Evolutionary conservation across 2,329 filamentous ascomycete species (phyloP).

Genomic region (Colletotrichum musicola): DNA sequence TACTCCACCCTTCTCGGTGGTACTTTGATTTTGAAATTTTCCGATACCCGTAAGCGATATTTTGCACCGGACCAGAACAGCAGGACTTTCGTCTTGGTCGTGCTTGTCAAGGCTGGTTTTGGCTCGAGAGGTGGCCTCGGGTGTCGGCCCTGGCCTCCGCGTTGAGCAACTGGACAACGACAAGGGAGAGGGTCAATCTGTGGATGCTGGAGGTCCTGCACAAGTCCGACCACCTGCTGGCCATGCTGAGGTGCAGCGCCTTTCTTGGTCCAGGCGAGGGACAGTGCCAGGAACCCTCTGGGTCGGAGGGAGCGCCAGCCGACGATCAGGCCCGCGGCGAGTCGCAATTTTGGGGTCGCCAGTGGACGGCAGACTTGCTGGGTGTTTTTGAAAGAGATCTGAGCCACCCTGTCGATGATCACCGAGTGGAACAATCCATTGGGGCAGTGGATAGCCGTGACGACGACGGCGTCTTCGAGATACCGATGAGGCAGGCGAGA

Average conservation of each 20-base stretch:
- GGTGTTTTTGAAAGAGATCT: background rate
- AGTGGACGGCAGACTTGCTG: background rate
- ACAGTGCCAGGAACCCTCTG: too few relatives aligned
- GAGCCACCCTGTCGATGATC: background rate
- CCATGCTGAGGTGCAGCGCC: background rate
- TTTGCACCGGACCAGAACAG: too few relatives aligned
- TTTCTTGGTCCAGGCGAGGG: background rate
- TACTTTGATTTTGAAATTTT: too few relatives aligned
- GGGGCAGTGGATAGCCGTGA: background rate
- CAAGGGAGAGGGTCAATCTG: background rate
- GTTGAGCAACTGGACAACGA: background rate
- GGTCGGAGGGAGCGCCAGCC: too few relatives aligned
- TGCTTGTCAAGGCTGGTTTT: background rate
- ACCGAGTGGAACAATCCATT: background rate
- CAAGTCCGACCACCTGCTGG: background rate
- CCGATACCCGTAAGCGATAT: fast-evolving
- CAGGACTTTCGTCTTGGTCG: too few relatives aligned
- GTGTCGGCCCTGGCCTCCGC: background rate
- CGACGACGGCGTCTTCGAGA: background rate
- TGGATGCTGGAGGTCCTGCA: conserved; percentile 15
- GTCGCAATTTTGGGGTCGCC: background rate
- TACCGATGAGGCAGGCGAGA: background rate
- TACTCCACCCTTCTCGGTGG: too few relatives aligned
- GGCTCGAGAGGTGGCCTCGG: background rate
- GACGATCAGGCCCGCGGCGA: too few relatives aligned